phyloP scores from a whole-genome alignment of 2,329 filamentous ascomycete genomes.

The Fusarium irregulare region DNA sequence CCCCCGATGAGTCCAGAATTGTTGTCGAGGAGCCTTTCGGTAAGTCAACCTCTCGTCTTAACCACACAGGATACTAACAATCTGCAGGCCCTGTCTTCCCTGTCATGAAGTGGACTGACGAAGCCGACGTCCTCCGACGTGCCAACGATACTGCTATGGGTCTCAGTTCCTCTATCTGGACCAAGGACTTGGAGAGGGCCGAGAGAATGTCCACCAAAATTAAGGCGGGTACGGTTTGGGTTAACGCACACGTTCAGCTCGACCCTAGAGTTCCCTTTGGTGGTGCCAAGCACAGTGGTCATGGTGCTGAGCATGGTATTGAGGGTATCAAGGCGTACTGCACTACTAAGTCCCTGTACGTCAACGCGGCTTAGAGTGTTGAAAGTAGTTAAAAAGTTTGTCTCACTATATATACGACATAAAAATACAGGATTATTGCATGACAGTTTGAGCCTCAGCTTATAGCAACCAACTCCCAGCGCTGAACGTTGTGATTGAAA shows the following conservation, averaged over 20 bases:
- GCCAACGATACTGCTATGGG: conserved; percentile 65
- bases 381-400: not conserved
- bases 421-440: not conserved
- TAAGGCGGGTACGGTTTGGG: conserved; percentile 68
- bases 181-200: conserved; percentile 61
- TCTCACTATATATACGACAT: not conserved
- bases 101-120: conserved; percentile 67
- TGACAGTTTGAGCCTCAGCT: not conserved
- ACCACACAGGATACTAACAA: not conserved
- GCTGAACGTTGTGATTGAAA: not conserved
- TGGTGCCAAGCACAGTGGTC: not conserved
- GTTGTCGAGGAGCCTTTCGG: conserved; percentile 19
- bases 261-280: not conserved
- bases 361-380: not conserved
- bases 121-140: conserved; percentile 66
- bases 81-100: conserved; percentile 65
- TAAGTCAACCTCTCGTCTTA: not conserved
- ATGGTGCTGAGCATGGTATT: not conserved
- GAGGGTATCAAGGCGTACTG: not conserved
- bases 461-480: not conserved
- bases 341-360: not conserved
- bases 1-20: conserved; percentile 10
- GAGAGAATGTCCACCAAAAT: conserved; percentile 62
- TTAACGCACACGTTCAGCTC: conserved; percentile 55
- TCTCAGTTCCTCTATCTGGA: conserved; percentile 68